phyloP scores from a whole-genome alignment of 257 asterid genomes.

The Ligustrum vulgare region DNA sequence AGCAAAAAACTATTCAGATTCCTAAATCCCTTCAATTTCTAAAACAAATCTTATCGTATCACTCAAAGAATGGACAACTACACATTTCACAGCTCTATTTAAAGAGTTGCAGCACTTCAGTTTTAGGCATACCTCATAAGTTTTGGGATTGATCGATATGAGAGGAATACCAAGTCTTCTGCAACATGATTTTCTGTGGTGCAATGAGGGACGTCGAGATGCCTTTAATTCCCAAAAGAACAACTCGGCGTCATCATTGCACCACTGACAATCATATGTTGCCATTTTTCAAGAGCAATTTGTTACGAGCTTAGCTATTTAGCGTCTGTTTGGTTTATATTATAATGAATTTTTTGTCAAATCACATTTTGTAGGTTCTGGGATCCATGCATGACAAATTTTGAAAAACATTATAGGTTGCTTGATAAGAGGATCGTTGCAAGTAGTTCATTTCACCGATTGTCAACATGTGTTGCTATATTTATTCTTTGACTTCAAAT shows the following conservation, averaged over 20 bases:
- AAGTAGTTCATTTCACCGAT: no score
- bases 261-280: constrained; percentile 40
- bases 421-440: no score
- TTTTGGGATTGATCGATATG: background rate
- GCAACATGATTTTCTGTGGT: constrained; percentile 41
- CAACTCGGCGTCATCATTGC: constrained; percentile 44
- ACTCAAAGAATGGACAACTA: background rate
- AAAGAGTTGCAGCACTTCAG: background rate
- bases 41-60: constrained; percentile 15
- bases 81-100: constrained; percentile 7
- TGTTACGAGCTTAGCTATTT: background rate
- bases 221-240: background rate
- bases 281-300: background rate
- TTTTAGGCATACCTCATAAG: constrained; percentile 17
- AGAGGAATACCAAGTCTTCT: background rate
- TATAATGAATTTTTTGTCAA: no score
- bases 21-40: background rate
- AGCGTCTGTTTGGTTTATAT: no score
- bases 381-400: no score
- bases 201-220: constrained; percentile 40
- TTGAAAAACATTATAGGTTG: no score
- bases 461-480: no score
- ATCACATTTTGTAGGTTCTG: no score
- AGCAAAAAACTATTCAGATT: background rate
- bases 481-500: no score